Evolutionary conservation across 2,329 filamentous ascomycete species (phyloP).

Genomic region (Colletotrichum navitas): DNA sequence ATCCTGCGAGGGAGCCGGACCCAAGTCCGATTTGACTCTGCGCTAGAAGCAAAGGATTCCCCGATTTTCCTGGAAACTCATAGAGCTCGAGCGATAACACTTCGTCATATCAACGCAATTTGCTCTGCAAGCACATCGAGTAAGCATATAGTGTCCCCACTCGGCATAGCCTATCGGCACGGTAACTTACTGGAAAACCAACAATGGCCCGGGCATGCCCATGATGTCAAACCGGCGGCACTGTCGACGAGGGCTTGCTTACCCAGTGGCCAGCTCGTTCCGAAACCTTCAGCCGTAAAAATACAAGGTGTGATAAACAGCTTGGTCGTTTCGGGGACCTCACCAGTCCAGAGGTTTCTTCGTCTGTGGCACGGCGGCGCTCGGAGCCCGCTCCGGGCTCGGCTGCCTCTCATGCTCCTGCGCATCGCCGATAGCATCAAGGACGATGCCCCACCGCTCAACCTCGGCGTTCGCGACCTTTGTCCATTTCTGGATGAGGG

Average conservation of each 20-base stretch:
- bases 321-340: constrained; percentile 17
- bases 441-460: constrained; percentile 52
- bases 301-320: neutral
- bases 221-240: neutral
- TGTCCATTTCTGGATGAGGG: constrained; percentile 74
- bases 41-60: constrained; percentile 23
- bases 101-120: constrained; percentile 26
- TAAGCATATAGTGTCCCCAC: constrained; percentile 23
- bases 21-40: constrained; percentile 27
- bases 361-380: constrained; percentile 44
- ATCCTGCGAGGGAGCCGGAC: constrained; percentile 5
- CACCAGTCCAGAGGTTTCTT: constrained; percentile 57
- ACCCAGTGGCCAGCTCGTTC: constrained; percentile 3
- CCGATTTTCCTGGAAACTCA: constrained; percentile 12
- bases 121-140: constrained; percentile 17
- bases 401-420: constrained; percentile 49
- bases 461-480: constrained; percentile 49
- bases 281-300: neutral
- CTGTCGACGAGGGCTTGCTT: neutral
- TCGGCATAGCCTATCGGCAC: constrained; percentile 6
- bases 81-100: constrained; percentile 19
- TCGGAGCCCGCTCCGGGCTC: constrained; percentile 46
- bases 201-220: constrained; percentile 7
- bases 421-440: constrained; percentile 47
- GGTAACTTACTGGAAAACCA: constrained; percentile 32